Evolutionary conservation across 164 flowering plant genomes (phyloP).

Genomic region (Vitis rotundifolia): DNA sequence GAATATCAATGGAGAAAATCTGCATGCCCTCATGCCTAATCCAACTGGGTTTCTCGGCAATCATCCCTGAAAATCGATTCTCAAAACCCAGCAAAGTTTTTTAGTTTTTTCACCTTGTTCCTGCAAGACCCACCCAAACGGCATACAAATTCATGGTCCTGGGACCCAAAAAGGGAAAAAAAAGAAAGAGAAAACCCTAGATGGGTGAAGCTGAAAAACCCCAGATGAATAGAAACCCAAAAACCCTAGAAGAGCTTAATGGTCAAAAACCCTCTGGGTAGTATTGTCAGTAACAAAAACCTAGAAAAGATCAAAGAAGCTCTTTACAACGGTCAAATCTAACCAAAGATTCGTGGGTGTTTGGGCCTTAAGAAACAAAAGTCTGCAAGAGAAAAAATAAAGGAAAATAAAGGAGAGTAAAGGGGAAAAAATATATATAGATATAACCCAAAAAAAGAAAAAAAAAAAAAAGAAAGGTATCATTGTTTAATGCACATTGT

Average conservation of each 20-base stretch:
- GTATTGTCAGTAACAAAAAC: not conserved
- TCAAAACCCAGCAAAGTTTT: slow-evolving; percentile 1
- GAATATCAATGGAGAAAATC: slow-evolving; percentile 89
- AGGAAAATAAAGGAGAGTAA: too few species aligned
- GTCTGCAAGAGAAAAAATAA: not conserved
- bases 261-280: not conserved
- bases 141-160: slow-evolving; percentile 3
- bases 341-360: not conserved
- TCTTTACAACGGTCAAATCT: slow-evolving; percentile 1
- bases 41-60: slow-evolving; percentile 87
- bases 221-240: not conserved
- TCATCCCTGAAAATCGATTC: slow-evolving; percentile 35
- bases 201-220: not conserved
- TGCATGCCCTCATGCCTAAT: slow-evolving; percentile 88
- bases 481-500: not conserved
- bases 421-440: too few species aligned
- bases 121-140: slow-evolving; percentile 1
- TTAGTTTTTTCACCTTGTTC: not conserved
- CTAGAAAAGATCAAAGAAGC: not conserved
- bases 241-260: not conserved
- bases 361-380: not conserved
- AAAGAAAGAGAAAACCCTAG: not conserved
- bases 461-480: not conserved
- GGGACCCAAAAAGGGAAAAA: not conserved
- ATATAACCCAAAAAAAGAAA: too few species aligned